Evolutionary conservation across 257 asterid genomes (phyloP).

Genomic region (Solanum dulcamara): DNA sequence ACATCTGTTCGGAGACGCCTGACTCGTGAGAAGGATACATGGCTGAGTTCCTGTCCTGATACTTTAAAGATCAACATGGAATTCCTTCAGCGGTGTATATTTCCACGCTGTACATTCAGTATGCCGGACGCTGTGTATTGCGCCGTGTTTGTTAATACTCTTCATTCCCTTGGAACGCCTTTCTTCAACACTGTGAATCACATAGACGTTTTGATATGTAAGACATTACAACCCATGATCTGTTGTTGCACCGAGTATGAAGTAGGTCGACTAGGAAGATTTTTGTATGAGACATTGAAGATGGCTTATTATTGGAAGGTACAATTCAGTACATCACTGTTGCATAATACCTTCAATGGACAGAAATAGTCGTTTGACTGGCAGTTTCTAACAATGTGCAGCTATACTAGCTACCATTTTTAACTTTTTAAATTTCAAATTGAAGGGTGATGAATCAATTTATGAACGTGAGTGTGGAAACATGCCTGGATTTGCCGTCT

Average conservation of each 20-base stretch:
- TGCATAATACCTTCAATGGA: not conserved
- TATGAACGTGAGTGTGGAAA: slow-evolving; percentile 97
- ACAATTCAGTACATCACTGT: not conserved
- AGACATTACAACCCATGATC: slow-evolving; percentile 98
- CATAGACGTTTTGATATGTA: slow-evolving; percentile 93
- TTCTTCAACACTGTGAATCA: slow-evolving; percentile 98
- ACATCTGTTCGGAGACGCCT: slow-evolving; percentile 88
- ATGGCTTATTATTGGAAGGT: slow-evolving; percentile 99
- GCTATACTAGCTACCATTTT: not conserved
- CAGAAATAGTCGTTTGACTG: not conserved
- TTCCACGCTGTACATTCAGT: slow-evolving; percentile 97
- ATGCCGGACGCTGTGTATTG: slow-evolving; percentile 99
- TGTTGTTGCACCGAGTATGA: slow-evolving; percentile 99
- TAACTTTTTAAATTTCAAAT: not conserved
- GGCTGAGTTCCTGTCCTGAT: slow-evolving; percentile 99
- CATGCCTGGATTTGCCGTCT: slow-evolving; percentile 99
- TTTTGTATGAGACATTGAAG: slow-evolving; percentile 83
- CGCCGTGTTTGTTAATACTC: slow-evolving; percentile 88
- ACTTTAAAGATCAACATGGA: slow-evolving; percentile 97
- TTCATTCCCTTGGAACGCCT: slow-evolving; percentile 97
- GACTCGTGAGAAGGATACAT: slow-evolving; percentile 83
- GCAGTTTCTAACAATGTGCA: not conserved
- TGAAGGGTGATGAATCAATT: slow-evolving; percentile 69
- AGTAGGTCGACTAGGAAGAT: slow-evolving; percentile 94
- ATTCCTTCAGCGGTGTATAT: slow-evolving; percentile 95